A percentile compares a stretch with the other conserved stretches of the same genome.
phyloP scores from a whole-genome alignment of 495 filamentous ascomycete species.

The Podospora appendiculata region DNA sequence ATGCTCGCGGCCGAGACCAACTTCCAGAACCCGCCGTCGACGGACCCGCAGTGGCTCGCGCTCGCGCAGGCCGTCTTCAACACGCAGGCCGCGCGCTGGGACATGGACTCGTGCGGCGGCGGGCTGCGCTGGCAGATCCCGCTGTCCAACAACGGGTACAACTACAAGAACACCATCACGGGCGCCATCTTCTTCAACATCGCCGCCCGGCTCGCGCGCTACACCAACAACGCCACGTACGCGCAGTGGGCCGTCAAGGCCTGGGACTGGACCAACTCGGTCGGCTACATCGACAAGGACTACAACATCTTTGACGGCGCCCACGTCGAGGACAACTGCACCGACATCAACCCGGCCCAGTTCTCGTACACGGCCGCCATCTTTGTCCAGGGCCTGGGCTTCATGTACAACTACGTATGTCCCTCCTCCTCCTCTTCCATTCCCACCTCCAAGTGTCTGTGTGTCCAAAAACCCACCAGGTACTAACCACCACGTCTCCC shows the following conservation, averaged over 20 bases:
- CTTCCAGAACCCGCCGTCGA: slow-evolving; percentile 45
- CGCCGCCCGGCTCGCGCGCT: slow-evolving; percentile 55
- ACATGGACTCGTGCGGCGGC: slow-evolving; percentile 49
- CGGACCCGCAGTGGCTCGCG: slow-evolving; percentile 53
- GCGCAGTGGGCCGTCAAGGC: slow-evolving; percentile 55
- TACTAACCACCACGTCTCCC: not conserved
- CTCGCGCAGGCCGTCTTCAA: slow-evolving; percentile 71
- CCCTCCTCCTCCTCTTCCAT: not conserved
- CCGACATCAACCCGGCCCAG: slow-evolving; percentile 43
- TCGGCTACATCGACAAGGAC: slow-evolving; percentile 49
- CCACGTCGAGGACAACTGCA: slow-evolving; percentile 46
- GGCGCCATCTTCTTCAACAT: slow-evolving; percentile 70
- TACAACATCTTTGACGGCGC: slow-evolving; percentile 62
- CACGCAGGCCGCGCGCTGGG: slow-evolving; percentile 51
- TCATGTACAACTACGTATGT: slow-evolving; percentile 60
- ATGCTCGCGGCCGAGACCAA: slow-evolving; percentile 60
- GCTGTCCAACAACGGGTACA: slow-evolving; percentile 60
- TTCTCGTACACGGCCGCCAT: slow-evolving; percentile 63
- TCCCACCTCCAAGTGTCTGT: not conserved
- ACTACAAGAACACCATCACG: slow-evolving; percentile 68
- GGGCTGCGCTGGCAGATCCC: slow-evolving; percentile 74
- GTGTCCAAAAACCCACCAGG: no score
- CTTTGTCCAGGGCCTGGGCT: slow-evolving; percentile 55
- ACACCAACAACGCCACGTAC: slow-evolving; percentile 64
- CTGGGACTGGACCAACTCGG: slow-evolving; percentile 52